These are phyloP conservation scores for Aspergillus aculeatinus DNA, from an alignment of 2,329 filamentous ascomycete species.

Conservation along the genomic window DNA sequence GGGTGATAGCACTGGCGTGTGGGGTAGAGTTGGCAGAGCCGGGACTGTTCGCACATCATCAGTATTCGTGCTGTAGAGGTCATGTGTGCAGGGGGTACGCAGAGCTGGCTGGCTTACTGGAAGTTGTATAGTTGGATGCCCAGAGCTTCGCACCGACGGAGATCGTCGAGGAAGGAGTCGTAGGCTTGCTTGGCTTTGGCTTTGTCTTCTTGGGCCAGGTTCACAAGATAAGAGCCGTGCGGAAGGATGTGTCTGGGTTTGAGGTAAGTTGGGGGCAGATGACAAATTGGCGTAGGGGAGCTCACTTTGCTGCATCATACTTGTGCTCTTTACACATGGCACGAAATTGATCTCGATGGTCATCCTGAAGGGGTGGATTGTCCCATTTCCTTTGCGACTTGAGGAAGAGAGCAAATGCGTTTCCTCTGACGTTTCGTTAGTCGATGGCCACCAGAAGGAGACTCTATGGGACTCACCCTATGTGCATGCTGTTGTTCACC, in stretches of 20 bases:
- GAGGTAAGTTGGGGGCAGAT: constrained; percentile 11
- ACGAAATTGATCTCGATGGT: constrained; percentile 68
- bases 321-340: constrained; percentile 64
- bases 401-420: constrained; percentile 90
- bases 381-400: constrained; percentile 96
- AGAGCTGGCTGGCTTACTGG: constrained; percentile 52
- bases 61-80: neutral
- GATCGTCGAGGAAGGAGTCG: constrained; percentile 79
- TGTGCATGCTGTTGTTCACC: constrained; percentile 71
- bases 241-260: constrained; percentile 69
- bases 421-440: constrained; percentile 57
- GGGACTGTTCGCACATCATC: constrained; percentile 50
- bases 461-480: constrained; percentile 53
- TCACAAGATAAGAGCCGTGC: constrained; percentile 95
- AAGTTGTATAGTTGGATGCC: constrained; percentile 97
- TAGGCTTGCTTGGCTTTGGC: constrained; percentile 85
- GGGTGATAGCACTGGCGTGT: constrained; percentile 67
- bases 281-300: neutral
- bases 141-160: constrained; percentile 78
- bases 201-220: constrained; percentile 80
- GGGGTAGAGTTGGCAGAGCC: constrained; percentile 72
- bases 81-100: neutral
- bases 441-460: neutral
- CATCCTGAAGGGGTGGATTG: constrained; percentile 71
- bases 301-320: constrained; percentile 65